Base-by-base conservation (phyloP, 148 eudicot species). In the Dysphania ambrosioides region DNA sequence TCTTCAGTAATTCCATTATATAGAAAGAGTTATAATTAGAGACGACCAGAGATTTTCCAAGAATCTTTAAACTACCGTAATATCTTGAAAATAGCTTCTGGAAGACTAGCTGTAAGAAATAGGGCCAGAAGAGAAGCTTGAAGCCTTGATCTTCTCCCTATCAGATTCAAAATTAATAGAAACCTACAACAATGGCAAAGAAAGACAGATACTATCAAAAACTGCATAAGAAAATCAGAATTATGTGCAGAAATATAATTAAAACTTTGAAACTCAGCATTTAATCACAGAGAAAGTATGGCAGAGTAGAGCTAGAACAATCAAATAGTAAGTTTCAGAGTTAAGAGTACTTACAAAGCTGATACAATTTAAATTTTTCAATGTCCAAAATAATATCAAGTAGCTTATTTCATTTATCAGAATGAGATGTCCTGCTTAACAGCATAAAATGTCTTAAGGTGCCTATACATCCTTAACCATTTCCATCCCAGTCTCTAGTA, bases 71-170 rank as follows among this genome's bases (percentile, higher is more conserved):
- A 74, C 53, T 59, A 86, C 88, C 88, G 70, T 74, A 81, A 66
- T 69, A 84, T 77, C 72, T 79, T 76, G 80, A 83, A 84, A n/a
- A 82, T 49, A 26, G 72, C 82, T 15, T 77, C 74, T 15, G 89
- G 89, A 38, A 84, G 71, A 38, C 81, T 79, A 1, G 66, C 67
- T 35, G 82, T 63, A 13, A 86, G 81, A 72, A 74, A 74, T 27
- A 86, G 67, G 61, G 81, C 83, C 59, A 86, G 58, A 18, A 83
- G 80, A 18, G 86, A 72, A 58, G 84, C 79, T 68, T 81, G 88
- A 51, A 79, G 27, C 64, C 78, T 66, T 61, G 88, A 86, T 83
- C 77, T 83, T 31, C 83, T 69, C 42, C 83, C 81, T 31, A 79
- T 9, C 64, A 73, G 82, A 72, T 81, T 83, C 77, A 81, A 42